phyloP scores from a whole-genome alignment of 1,284 basidiomycete species.

The Heterobasidion parviporum region DNA sequence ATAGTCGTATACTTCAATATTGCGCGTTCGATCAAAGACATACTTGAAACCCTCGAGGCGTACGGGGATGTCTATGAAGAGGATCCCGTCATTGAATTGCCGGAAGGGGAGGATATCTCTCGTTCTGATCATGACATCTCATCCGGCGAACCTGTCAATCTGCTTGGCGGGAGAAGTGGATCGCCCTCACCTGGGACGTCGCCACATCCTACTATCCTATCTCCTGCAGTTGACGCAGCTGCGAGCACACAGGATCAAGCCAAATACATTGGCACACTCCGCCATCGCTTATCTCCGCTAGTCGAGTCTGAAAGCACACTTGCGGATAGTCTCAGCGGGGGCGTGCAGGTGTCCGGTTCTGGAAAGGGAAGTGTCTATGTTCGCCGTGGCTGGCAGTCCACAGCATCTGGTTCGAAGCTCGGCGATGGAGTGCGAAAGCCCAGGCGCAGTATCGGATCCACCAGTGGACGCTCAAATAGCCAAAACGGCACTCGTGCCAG shows the following conservation, averaged over 20 bases:
- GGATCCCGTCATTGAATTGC: constrained; percentile 8
- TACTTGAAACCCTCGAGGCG: constrained; percentile 59
- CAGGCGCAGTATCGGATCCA: constrained; percentile 15
- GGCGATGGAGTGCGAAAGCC: constrained; percentile 20
- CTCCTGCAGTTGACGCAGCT: not conserved
- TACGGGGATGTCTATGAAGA: constrained; percentile 57
- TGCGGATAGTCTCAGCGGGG: constrained; percentile 64
- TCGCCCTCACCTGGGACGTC: not conserved
- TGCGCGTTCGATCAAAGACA: constrained; percentile 67
- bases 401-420: constrained; percentile 28
- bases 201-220: not conserved
- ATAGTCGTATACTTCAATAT: constrained; percentile 81
- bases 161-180: constrained; percentile 8
- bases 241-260: not conserved
- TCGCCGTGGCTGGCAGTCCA: constrained; percentile 71
- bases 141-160: constrained; percentile 8
- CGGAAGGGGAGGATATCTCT: constrained; percentile 6
- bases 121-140: constrained; percentile 1
- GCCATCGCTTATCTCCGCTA: constrained; percentile 51
- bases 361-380: constrained; percentile 68
- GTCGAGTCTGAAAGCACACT: constrained; percentile 53
- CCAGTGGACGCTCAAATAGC: constrained; percentile 12
- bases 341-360: constrained; percentile 59
- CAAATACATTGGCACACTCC: constrained; percentile 44
- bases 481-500: not conserved